Conservation (phyloP, 805 yeast genomes). For the Candida ascalaphidarum region DNA sequence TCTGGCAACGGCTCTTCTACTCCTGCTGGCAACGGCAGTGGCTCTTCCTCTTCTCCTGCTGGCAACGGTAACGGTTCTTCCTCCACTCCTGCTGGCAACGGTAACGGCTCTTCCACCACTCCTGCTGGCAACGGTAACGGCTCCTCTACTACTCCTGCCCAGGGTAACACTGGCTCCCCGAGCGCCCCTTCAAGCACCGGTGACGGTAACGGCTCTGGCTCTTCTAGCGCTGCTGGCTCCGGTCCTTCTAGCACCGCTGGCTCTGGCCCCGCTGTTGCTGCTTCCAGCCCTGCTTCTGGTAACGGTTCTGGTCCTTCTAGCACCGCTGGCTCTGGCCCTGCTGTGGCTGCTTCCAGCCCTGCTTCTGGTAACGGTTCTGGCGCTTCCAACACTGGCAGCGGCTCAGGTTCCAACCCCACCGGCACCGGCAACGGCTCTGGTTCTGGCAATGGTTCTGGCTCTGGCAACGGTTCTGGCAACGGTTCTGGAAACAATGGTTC, state of each 20-base stretch:
- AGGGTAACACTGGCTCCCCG: too few relatives aligned
- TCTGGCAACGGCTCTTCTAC: conserved; percentile 2
- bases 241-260: neutral
- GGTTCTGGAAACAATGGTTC: conserved; percentile 2
- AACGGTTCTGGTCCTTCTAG: neutral
- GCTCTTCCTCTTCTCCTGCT: conserved; percentile 2
- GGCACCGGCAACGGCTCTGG: conserved; percentile 1
- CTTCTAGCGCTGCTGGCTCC: conserved; percentile 1
- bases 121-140: too few relatives aligned
- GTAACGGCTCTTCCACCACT: conserved; percentile 1
- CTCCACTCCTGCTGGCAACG: conserved; percentile 2
- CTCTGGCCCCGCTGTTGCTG: conserved; percentile 1
- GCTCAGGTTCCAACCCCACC: neutral
- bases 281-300: neutral
- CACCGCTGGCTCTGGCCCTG: conserved; percentile 1
- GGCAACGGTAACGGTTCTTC: conserved; percentile 4
- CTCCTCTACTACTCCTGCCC: too few relatives aligned
- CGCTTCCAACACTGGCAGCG: conserved; percentile 1
- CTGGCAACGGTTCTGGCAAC: conserved; percentile 1
- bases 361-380: neutral
- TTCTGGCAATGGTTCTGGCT: conserved; percentile 1
- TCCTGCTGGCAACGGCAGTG: conserved; percentile 2
- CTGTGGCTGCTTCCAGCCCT: neutral
- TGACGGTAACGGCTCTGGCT: conserved; percentile 1
- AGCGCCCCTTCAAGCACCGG: too few relatives aligned